Evolutionary conservation across 805 yeast genomes (phyloP), one percentile per base, ranked within the genome.

Genomic region (Schwanniomyces occidentalis): DNA sequence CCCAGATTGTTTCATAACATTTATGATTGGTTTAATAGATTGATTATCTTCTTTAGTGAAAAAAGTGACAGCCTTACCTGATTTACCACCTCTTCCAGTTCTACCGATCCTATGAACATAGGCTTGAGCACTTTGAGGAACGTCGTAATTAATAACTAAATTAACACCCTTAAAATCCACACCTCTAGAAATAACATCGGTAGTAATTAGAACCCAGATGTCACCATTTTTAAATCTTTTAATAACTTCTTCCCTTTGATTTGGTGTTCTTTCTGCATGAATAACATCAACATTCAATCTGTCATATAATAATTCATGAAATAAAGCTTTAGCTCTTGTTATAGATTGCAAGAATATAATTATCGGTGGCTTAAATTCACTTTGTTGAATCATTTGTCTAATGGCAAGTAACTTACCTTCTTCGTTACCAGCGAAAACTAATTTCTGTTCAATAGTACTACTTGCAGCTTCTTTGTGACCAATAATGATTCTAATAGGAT

Each of bases 21-120:
- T 93, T 18, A 91, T 76, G 27, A 93, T 85, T 7, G 93, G 85
- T 55, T 85, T 85, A 28, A 93, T 74, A 2, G 85, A 78, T 37
- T 75, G 58, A 3, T 76, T 62, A 56, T 93, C 99, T 44, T 87
- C 95, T 55, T 89, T 90, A 16, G 99, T 91, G 66, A 85, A 93
- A 46, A 90, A 82, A 0, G 99, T 93, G 13, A 93, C 78, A 0
- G 98, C 97, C 48, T 74, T 75, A 38, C 99, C 99, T 6, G 64
- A 52, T 41, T 84, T 78, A 1, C 95, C 96, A 35, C 88, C 96
- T 73, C 99, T 82, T 48, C 99, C 99, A 2, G 99, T 91, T 72
- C 99, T 84, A 61, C 99, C 99, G 51, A 93, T 87, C 65, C 99
- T 79, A 61, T 93, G 99, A 29, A 93, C 96, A 58, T 93, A 93